Evolutionary conservation across 2,329 filamentous ascomycete genomes (phyloP).

Genomic region (Paracamarosporium sp.): DNA sequence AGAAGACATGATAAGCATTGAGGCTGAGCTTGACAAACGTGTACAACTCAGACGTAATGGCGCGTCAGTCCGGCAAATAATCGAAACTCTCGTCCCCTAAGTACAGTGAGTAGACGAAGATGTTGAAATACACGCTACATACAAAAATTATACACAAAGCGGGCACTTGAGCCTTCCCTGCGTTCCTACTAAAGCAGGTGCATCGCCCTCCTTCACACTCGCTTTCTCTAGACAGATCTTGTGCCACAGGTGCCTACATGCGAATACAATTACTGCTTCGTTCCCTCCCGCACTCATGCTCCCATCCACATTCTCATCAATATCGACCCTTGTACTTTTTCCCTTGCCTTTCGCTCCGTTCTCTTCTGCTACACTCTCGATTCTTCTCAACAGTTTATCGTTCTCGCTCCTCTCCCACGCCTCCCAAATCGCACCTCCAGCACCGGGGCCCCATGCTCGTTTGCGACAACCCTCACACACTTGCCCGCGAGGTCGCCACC

Average conservation of each 20-base stretch:
- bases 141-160: constrained; percentile 31
- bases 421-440: constrained; percentile 77
- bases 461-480: constrained; percentile 86
- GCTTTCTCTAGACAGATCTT: constrained; percentile 39
- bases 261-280: constrained; percentile 45
- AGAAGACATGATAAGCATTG: too few species aligned
- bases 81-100: too few species aligned
- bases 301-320: constrained; percentile 49
- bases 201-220: background rate
- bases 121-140: background rate
- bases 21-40: too few species aligned
- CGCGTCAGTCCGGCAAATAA: too few species aligned
- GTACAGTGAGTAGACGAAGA: too few species aligned
- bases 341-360: constrained; percentile 45
- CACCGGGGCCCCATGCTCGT: constrained; percentile 87
- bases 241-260: constrained; percentile 51
- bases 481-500: constrained; percentile 87
- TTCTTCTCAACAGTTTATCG: constrained; percentile 50
- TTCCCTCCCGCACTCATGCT: constrained; percentile 30
- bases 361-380: constrained; percentile 35
- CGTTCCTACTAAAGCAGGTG: background rate
- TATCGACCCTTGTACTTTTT: constrained; percentile 55
- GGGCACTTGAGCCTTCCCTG: constrained; percentile 31
- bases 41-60: too few species aligned
- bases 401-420: constrained; percentile 73